A percentile compares a stretch with the other conserved stretches of the same genome.
Conservation (phyloP, 2,329 filamentous ascomycete species). For the Alternaria triticina region DNA sequence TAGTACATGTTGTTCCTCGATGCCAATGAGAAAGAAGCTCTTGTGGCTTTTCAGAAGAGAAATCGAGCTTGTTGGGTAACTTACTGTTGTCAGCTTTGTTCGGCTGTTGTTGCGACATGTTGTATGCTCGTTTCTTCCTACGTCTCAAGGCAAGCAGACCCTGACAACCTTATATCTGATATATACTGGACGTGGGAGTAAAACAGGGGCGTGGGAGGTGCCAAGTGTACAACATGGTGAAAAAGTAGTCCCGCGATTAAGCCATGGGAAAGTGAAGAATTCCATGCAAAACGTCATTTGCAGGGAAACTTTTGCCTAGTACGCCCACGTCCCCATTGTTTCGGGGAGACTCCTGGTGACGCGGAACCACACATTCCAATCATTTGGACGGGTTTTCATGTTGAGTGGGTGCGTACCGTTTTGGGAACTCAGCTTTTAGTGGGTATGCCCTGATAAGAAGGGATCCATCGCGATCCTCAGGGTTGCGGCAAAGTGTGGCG, state of each 20-base stretch:
- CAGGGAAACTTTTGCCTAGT: constrained; percentile 19
- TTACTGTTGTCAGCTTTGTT: constrained; percentile 7
- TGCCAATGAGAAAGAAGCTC: background rate
- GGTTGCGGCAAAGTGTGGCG: constrained; percentile 6
- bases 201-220: background rate
- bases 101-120: constrained; percentile 16
- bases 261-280: constrained; percentile 29
- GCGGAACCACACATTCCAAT: constrained; percentile 4
- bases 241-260: background rate
- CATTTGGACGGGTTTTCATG: background rate
- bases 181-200: background rate
- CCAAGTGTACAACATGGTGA: background rate
- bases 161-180: background rate
- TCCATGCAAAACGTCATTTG: constrained; percentile 30
- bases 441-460: background rate
- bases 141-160: background rate
- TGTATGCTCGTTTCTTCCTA: background rate
- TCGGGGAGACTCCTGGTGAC: background rate
- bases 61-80: background rate
- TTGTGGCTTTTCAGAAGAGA: background rate
- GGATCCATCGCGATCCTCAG: constrained; percentile 6
- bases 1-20: background rate
- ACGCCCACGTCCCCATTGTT: constrained; percentile 4
- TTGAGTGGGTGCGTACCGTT: background rate
- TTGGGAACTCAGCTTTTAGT: background rate